phyloP scores from a whole-genome alignment of 805 yeast species.

The Cyberlindnera xylosilytica region DNA sequence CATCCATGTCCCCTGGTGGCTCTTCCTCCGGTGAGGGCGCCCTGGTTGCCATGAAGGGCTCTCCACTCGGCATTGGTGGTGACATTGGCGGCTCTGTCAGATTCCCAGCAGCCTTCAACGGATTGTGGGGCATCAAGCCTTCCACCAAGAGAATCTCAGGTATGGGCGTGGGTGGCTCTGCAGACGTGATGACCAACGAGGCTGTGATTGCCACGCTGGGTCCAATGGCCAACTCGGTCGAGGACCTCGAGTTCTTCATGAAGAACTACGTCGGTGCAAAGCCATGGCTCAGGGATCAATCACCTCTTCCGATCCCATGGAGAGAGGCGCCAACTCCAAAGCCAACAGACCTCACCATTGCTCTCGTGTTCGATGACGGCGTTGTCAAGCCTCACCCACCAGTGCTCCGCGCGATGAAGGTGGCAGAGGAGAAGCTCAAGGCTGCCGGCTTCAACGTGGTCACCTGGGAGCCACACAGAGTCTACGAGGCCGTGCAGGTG shows the following conservation, averaged over 20 bases:
- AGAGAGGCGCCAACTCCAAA: constrained; percentile 30
- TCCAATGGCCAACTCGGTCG: constrained; percentile 61
- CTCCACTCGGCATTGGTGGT: constrained; percentile 60
- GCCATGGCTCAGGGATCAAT: constrained; percentile 48
- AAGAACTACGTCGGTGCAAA: constrained; percentile 41
- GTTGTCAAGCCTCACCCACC: constrained; percentile 68
- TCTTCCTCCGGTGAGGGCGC: constrained; percentile 74
- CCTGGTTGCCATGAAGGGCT: constrained; percentile 51
- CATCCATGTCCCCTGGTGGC: constrained; percentile 62
- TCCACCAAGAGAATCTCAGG: constrained; percentile 49
- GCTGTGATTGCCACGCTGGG: constrained; percentile 65
- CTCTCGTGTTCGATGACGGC: constrained; percentile 60
- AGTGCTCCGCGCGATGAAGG: constrained; percentile 50
- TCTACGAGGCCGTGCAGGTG: constrained; percentile 55
- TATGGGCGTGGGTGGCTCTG: constrained; percentile 24
- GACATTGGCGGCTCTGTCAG: constrained; percentile 73
- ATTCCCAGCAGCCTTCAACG: constrained; percentile 63
- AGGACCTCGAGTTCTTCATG: constrained; percentile 68
- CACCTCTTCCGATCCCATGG: constrained; percentile 38
- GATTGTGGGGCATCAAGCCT: constrained; percentile 59
- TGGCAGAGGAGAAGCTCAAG: constrained; percentile 49
- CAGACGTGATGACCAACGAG: constrained; percentile 35
- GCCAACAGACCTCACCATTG: constrained; percentile 49
- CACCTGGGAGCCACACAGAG: constrained; percentile 55
- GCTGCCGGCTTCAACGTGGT: constrained; percentile 57